Evolutionary conservation across 73 alveolate species (phyloP).

Genomic region (Paramecium caudatum): DNA sequence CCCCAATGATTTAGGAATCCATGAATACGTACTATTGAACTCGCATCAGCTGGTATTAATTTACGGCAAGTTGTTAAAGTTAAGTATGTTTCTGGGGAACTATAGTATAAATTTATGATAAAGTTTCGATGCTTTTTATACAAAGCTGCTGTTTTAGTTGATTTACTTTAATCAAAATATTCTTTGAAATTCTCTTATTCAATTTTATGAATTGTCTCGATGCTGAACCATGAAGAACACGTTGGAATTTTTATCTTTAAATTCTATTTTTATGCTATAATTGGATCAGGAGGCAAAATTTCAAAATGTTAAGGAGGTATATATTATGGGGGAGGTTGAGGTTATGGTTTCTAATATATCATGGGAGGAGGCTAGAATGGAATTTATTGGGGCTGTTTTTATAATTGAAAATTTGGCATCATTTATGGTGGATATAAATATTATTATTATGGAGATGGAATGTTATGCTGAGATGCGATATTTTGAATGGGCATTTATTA

Average conservation of each 20-base stretch:
- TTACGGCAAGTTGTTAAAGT: slow-evolving; percentile 98
- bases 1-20: slow-evolving; percentile 98
- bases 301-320: background rate
- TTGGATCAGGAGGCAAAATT: slow-evolving; percentile 42
- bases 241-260: slow-evolving; percentile 78
- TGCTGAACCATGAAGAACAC: slow-evolving; percentile 93
- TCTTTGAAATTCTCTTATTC: slow-evolving; percentile 96
- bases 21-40: slow-evolving; percentile 95
- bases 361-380: too few species aligned
- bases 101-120: slow-evolving; percentile 95
- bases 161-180: slow-evolving; percentile 93
- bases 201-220: slow-evolving; percentile 93
- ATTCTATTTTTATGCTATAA: background rate
- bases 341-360: too few species aligned
- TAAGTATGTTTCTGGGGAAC: slow-evolving; percentile 92
- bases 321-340: background rate
- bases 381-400: too few species aligned
- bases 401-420: too few species aligned
- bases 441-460: background rate
- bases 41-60: slow-evolving; percentile 97
- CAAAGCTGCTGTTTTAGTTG: slow-evolving; percentile 96
- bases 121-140: slow-evolving; percentile 97
- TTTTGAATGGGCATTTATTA: background rate
- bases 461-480: too few species aligned
- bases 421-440: slow-evolving; percentile 10